Evolutionary conservation across 1,284 basidiomycete genomes (phyloP).

Genomic region (Ganoderma leucocontextum): DNA sequence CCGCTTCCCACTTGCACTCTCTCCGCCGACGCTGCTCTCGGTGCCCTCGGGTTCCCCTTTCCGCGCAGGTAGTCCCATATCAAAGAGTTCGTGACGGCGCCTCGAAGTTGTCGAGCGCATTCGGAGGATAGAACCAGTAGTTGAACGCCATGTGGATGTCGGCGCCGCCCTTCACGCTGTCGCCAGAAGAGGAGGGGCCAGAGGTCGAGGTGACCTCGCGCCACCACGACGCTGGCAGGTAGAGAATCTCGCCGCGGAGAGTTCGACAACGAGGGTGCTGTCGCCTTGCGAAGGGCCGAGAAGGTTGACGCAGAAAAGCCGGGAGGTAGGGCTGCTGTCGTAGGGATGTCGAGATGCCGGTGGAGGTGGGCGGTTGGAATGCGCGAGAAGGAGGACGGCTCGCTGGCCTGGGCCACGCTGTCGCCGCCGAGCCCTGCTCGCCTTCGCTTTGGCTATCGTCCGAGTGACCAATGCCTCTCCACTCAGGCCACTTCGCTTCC

Average conservation of each 20-base stretch:
- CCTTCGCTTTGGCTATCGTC: conserved; percentile 26
- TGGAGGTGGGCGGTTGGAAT: conserved; percentile 43
- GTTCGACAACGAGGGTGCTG: conserved; percentile 42
- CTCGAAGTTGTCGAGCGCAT: conserved; percentile 39
- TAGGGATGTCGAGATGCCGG: conserved; percentile 40
- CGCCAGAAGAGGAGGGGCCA: conserved; percentile 7
- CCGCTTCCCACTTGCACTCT: conserved; percentile 20
- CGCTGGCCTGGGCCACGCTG: conserved; percentile 20
- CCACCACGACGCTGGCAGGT: conserved; percentile 47
- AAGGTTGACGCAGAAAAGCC: conserved; percentile 30
- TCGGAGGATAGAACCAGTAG: conserved; percentile 47
- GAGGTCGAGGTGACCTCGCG: conserved; percentile 46
- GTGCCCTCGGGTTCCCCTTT: conserved; percentile 14
- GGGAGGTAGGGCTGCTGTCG: conserved; percentile 37
- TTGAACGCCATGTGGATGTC: conserved; percentile 47
- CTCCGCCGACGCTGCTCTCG: conserved; percentile 9
- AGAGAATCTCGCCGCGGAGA: conserved; percentile 45
- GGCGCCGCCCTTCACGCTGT: conserved; percentile 18
- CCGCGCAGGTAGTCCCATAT: conserved; percentile 41
- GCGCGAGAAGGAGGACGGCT: conserved; percentile 44
- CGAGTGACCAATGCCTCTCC: conserved; percentile 25
- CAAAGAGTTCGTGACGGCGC: conserved; percentile 39
- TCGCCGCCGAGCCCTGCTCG: conserved; percentile 14
- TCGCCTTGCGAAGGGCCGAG: conserved; percentile 36
- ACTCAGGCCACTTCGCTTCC: conserved; percentile 13